Evolutionary conservation across 2,329 filamentous ascomycete species (phyloP), one percentile per base, ranked within the genome.

Genomic region (Pseudodiploospora longispora): DNA sequence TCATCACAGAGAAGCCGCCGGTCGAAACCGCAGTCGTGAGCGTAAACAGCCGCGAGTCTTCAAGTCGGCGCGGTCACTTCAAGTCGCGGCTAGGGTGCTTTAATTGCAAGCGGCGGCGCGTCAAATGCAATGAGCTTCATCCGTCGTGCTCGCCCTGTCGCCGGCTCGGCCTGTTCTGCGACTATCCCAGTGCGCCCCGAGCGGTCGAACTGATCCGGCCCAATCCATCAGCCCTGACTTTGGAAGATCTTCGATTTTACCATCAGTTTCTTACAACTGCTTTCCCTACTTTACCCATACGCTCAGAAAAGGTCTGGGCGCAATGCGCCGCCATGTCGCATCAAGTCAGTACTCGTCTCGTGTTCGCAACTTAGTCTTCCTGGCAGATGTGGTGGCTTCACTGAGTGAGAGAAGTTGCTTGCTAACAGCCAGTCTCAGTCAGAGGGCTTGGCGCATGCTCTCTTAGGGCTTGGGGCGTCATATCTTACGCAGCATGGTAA

Each of bases 161-260:
- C 28, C 57, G 61, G 8, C 56, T 67, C 30, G 62, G 59, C 5
- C 48, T 67, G 27, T 41, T 45, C 3, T 67, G 64, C 54, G 51
- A 59, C 47, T 63, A 65, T 44, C 56, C 63, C 19, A 19, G 19
- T 3, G 30, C 47, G 9, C 34, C 38, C 12, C 32, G 30, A 39
- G 30, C 36, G 1, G 33, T 34, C 19, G 40, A 40, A 6, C 27
- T 44, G 5, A 42, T 51, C 10, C 43, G 49, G 10, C 40, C 51
- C 32, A 41, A 47, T 6, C 36, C 50, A 28, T 48, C 52, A 27
- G 44, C 40, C 30, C 69, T 71, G 44, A 60, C 57, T 28, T 52
- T 66, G 10, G 59, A 69, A 36, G 71, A 75, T 49, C 61, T 76
- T 56, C 60, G 68, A 6, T 71, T 73, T 50, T 74, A 74, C 47